Evolutionary conservation across 192 early-diverging fungal species (phyloP).

Genomic region (Linnemannia schmuckeri): DNA sequence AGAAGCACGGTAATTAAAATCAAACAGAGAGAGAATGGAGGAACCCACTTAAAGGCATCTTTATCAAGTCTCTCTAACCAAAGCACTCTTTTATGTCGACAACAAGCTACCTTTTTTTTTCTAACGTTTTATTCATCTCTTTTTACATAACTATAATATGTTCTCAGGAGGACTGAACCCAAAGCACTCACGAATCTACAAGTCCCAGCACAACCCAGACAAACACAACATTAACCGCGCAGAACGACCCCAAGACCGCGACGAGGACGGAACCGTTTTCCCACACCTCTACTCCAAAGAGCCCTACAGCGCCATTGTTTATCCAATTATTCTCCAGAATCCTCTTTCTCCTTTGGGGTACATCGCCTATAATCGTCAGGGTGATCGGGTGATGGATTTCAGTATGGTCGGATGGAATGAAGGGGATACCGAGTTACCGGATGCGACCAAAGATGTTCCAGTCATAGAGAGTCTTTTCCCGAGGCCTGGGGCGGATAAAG

Average conservation of each 20-base stretch:
- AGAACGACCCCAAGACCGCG: slow-evolving; percentile 17
- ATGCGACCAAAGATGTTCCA: slow-evolving; percentile 18
- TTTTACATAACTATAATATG: no score
- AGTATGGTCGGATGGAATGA: slow-evolving; percentile 61
- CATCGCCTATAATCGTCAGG: slow-evolving; percentile 54
- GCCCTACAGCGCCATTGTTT: slow-evolving; percentile 38
- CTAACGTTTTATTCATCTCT: no score
- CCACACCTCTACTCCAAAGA: slow-evolving; percentile 16
- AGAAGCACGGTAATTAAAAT: slow-evolving; percentile 29
- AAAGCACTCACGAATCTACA: slow-evolving; percentile 4
- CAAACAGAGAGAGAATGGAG: no score
- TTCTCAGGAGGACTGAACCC: slow-evolving; percentile 38
- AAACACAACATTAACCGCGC: background rate
- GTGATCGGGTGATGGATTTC: slow-evolving; percentile 63
- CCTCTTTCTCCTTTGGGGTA: slow-evolving; percentile 27
- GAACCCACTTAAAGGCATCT: no score
- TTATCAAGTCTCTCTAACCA: background rate
- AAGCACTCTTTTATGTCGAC: background rate
- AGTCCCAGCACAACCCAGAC: background rate
- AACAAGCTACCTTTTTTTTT: background rate
- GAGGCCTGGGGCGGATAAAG: slow-evolving; percentile 11
- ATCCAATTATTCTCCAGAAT: background rate
- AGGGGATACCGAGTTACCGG: slow-evolving; percentile 53
- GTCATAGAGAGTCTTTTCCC: slow-evolving; percentile 29
- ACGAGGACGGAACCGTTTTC: slow-evolving; percentile 37